These are phyloP conservation scores for Raphanus raphanistrum DNA, from an alignment of 345 rosid genomes.

Conservation along the genomic window DNA sequence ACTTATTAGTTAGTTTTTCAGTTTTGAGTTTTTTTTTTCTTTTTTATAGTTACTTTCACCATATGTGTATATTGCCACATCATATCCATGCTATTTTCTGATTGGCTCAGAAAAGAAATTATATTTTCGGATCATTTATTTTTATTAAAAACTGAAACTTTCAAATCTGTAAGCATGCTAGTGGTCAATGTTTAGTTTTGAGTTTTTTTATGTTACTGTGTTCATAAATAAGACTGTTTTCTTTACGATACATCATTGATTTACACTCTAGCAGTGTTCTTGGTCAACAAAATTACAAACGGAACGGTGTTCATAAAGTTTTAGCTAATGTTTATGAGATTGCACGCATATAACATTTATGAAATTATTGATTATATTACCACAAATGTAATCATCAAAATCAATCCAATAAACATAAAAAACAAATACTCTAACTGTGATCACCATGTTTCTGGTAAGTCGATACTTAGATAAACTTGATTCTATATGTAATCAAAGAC, in stretches of 20 bases:
- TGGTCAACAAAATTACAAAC: neutral
- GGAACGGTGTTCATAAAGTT: neutral
- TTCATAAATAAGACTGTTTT: neutral
- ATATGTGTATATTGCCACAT: conserved; percentile 32
- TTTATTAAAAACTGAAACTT: neutral
- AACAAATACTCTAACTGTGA: neutral
- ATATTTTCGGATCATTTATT: too few relatives aligned
- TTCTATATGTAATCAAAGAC: neutral
- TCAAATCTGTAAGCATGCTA: neutral
- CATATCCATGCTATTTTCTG: neutral
- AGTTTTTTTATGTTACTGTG: neutral
- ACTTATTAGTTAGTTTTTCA: neutral
- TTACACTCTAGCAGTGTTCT: neutral
- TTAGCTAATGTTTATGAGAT: too few relatives aligned
- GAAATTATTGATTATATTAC: too few relatives aligned
- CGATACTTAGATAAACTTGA: neutral
- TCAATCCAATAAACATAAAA: too few relatives aligned
- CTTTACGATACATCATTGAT: neutral
- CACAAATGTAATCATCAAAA: too few relatives aligned
- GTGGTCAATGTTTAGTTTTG: neutral
- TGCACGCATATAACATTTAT: too few relatives aligned
- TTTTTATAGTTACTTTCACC: neutral
- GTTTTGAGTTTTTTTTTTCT: neutral
- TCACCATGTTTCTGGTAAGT: neutral
- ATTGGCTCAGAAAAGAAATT: neutral